These are phyloP conservation scores for Brettanomyces anomalus DNA, from an alignment of 805 yeast genomes.

Conservation along the genomic window DNA sequence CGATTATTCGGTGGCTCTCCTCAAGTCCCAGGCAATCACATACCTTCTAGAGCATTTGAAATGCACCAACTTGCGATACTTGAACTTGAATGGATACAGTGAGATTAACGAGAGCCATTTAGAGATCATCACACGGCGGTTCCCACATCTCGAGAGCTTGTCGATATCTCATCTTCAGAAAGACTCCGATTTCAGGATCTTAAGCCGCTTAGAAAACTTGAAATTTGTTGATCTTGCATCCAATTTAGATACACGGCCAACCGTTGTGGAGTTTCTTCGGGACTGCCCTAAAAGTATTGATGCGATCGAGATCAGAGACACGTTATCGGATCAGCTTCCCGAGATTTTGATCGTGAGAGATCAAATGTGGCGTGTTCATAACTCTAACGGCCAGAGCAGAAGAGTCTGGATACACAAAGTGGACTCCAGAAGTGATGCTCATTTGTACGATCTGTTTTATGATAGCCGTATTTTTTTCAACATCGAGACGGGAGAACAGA, in stretches of 20 bases:
- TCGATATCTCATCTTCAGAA: slow-evolving; percentile 6
- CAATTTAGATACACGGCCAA: background rate
- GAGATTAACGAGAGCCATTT: slow-evolving; percentile 35
- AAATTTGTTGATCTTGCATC: slow-evolving; percentile 42
- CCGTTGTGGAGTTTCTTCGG: background rate
- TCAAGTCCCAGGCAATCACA: slow-evolving; percentile 35
- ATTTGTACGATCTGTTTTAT: slow-evolving; percentile 17
- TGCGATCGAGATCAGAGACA: slow-evolving; percentile 61
- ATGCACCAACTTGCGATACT: slow-evolving; percentile 35
- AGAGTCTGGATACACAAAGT: slow-evolving; percentile 57
- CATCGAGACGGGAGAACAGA: slow-evolving; percentile 53
- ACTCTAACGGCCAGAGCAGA: slow-evolving; percentile 52
- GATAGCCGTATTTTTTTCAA: slow-evolving; percentile 47
- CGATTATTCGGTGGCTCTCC: slow-evolving; percentile 44
- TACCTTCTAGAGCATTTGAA: slow-evolving; percentile 35
- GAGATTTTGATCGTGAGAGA: slow-evolving; percentile 8
- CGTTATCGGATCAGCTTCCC: slow-evolving; percentile 29
- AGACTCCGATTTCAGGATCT: slow-evolving; percentile 2
- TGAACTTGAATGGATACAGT: slow-evolving; percentile 40
- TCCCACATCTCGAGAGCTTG: slow-evolving; percentile 33
- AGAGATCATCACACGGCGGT: slow-evolving; percentile 29
- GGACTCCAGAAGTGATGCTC: slow-evolving; percentile 3
- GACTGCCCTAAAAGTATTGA: slow-evolving; percentile 8
- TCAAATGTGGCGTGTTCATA: slow-evolving; percentile 40
- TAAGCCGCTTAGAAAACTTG: slow-evolving; percentile 25